These are phyloP conservation scores for Penicillium concentricum DNA, from an alignment of 2,329 filamentous ascomycete species.

Conservation along the genomic window DNA sequence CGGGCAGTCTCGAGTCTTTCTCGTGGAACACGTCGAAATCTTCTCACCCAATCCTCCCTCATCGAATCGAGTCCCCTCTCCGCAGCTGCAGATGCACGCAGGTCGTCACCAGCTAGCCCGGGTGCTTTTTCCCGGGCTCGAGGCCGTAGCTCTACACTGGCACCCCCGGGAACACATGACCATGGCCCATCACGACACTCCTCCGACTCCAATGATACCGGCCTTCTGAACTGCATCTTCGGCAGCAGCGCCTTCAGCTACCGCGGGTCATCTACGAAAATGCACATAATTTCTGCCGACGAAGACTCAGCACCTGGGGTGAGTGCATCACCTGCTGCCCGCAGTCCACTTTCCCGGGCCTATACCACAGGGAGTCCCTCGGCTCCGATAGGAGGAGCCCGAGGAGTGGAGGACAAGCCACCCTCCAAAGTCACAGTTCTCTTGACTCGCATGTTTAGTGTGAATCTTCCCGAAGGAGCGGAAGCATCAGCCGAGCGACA, in stretches of 20 bases:
- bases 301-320: slow-evolving; percentile 29
- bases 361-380: slow-evolving; percentile 39
- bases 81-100: slow-evolving; percentile 33
- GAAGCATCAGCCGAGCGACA: slow-evolving; percentile 36
- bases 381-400: slow-evolving; percentile 25
- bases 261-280: slow-evolving; percentile 59
- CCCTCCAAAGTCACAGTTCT: slow-evolving; percentile 53
- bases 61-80: slow-evolving; percentile 36
- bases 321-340: slow-evolving; percentile 29
- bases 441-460: slow-evolving; percentile 60
- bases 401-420: slow-evolving; percentile 37
- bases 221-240: slow-evolving; percentile 59
- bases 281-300: slow-evolving; percentile 55
- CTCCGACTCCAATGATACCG: slow-evolving; percentile 53
- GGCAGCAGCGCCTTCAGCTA: slow-evolving; percentile 59
- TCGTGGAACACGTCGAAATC: slow-evolving; percentile 34
- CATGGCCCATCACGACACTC: slow-evolving; percentile 37
- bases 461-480: slow-evolving; percentile 51
- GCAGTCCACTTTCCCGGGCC: slow-evolving; percentile 37
- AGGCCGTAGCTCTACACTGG: slow-evolving; percentile 48
- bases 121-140: slow-evolving; percentile 44
- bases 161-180: slow-evolving; percentile 35
- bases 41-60: slow-evolving; percentile 36
- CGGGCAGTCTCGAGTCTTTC: slow-evolving; percentile 41
- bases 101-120: slow-evolving; percentile 32